phyloP scores from a whole-genome alignment of 371 early-diverging fungal species.

The Mucor racemosus region DNA sequence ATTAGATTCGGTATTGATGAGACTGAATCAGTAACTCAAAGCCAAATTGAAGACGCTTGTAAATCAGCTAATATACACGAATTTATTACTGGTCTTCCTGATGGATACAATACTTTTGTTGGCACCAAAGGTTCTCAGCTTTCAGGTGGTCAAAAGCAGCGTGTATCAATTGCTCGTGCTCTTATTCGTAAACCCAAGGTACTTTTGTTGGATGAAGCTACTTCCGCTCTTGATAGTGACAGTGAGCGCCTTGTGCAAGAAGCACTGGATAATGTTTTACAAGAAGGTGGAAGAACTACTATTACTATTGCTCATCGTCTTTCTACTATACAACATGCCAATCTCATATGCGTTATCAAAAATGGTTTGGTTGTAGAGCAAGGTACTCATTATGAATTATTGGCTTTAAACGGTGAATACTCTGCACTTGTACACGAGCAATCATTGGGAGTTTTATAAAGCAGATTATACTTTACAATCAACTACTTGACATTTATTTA shows the following conservation, averaged over 20 bases:
- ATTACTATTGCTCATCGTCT: conserved; percentile 76
- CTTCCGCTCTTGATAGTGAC: conserved; percentile 89
- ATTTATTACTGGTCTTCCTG: conserved; percentile 68
- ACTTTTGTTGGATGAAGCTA: conserved; percentile 95
- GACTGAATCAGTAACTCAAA: conserved; percentile 39
- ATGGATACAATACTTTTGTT: conserved; percentile 82
- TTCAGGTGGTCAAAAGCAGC: conserved; percentile 77
- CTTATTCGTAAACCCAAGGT: conserved; percentile 83
- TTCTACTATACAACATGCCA: conserved; percentile 76
- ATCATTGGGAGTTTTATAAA: conserved; percentile 19
- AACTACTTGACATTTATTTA: too few species aligned
- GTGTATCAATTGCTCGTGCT: conserved; percentile 73
- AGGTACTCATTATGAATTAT: conserved; percentile 80
- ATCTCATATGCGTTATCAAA: conserved; percentile 75
- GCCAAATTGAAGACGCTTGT: conserved; percentile 65
- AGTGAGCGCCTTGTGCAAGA: conserved; percentile 88
- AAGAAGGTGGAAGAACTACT: conserved; percentile 65
- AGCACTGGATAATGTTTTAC: conserved; percentile 77
- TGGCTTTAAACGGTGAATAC: conserved; percentile 45
- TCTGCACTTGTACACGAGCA: conserved; percentile 39
- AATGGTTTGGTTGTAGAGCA: conserved; percentile 78
- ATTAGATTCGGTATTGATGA: conserved; percentile 67
- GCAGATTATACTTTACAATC: too few species aligned
- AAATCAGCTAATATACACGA: conserved; percentile 77
- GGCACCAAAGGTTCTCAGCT: conserved; percentile 77